These are phyloP conservation scores for Lasiodiplodia hormozganensis DNA, from an alignment of 2,329 filamentous ascomycete genomes.

Conservation along the genomic window DNA sequence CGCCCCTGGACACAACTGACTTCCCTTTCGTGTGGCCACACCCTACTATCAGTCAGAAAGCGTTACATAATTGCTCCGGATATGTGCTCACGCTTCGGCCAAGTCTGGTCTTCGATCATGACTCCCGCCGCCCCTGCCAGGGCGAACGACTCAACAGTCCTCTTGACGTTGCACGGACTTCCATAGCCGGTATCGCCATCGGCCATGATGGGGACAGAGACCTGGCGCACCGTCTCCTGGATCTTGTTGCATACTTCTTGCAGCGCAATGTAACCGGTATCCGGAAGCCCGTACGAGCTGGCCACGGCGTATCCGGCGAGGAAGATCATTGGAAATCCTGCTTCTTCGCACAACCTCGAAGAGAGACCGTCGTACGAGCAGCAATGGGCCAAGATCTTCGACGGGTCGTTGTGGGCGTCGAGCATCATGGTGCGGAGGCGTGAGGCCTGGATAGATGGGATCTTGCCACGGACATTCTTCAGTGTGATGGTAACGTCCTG, in stretches of 20 bases:
- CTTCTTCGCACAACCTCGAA: slow-evolving; percentile 54
- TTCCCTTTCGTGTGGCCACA: slow-evolving; percentile 57
- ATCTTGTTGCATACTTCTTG: slow-evolving; percentile 56
- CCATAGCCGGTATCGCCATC: slow-evolving; percentile 60
- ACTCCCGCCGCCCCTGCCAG: slow-evolving; percentile 48
- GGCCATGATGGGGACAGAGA: slow-evolving; percentile 51
- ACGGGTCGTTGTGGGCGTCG: slow-evolving; percentile 49
- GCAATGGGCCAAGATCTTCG: slow-evolving; percentile 53
- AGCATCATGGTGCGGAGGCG: slow-evolving; percentile 46
- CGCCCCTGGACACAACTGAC: slow-evolving; percentile 52
- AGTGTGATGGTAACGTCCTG: slow-evolving; percentile 31
- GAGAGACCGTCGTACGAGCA: slow-evolving; percentile 55
- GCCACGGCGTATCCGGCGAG: slow-evolving; percentile 53
- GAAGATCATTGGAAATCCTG: slow-evolving; percentile 56
- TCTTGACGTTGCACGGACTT: slow-evolving; percentile 55
- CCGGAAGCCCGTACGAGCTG: slow-evolving; percentile 51
- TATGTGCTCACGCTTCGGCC: slow-evolving; percentile 53
- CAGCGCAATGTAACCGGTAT: slow-evolving; percentile 59
- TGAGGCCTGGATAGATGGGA: slow-evolving; percentile 51
- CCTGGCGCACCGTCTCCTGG: slow-evolving; percentile 50
- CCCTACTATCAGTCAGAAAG: slow-evolving; percentile 36
- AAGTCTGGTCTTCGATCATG: slow-evolving; percentile 58
- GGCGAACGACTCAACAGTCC: slow-evolving; percentile 55
- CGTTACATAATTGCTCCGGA: neutral
- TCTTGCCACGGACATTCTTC: slow-evolving; percentile 46